These are phyloP conservation scores for Phytophthora pseudosyringae DNA, from an alignment of 352 stramenopile genomes.

Conservation along the genomic window DNA sequence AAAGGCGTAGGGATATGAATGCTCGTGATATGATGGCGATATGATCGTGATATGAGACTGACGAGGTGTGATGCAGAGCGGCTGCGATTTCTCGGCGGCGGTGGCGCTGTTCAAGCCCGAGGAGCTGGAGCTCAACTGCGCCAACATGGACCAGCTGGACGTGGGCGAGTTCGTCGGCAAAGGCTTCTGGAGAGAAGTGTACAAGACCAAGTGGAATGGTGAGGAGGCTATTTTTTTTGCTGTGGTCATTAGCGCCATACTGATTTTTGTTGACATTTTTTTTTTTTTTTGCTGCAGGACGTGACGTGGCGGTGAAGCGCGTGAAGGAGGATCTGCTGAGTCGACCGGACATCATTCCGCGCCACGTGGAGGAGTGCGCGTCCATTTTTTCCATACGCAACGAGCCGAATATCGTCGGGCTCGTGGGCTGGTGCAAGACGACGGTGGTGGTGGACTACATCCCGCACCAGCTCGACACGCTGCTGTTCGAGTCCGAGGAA, in stretches of 20 bases:
- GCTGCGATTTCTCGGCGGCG: constrained; percentile 71
- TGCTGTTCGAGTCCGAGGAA: constrained; percentile 61
- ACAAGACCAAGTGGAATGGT: constrained; percentile 78
- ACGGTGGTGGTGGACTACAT: constrained; percentile 83
- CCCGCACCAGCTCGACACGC: constrained; percentile 60
- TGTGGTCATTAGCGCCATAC: background rate
- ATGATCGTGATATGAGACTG: constrained; percentile 7
- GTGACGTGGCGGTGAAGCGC: constrained; percentile 68
- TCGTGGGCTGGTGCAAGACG: constrained; percentile 80
- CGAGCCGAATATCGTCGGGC: constrained; percentile 70
- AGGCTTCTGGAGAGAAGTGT: constrained; percentile 79
- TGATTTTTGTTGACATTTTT: background rate
- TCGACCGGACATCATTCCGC: constrained; percentile 67
- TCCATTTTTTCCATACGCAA: constrained; percentile 75
- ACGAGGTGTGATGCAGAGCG: constrained; percentile 37
- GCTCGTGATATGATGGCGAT: background rate
- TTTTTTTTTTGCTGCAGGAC: constrained; percentile 36
- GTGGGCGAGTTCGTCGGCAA: constrained; percentile 62
- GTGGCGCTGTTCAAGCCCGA: constrained; percentile 63
- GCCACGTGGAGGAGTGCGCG: constrained; percentile 75
- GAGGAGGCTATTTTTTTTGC: background rate
- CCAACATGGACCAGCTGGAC: constrained; percentile 63
- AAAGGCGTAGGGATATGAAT: constrained; percentile 52
- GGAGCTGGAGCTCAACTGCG: constrained; percentile 72
- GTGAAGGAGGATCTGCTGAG: constrained; percentile 67